Evolutionary conservation across 768 basidiomycete genomes (phyloP), one percentile per base, ranked within the genome.

Genomic region (Ramaria sp.): DNA sequence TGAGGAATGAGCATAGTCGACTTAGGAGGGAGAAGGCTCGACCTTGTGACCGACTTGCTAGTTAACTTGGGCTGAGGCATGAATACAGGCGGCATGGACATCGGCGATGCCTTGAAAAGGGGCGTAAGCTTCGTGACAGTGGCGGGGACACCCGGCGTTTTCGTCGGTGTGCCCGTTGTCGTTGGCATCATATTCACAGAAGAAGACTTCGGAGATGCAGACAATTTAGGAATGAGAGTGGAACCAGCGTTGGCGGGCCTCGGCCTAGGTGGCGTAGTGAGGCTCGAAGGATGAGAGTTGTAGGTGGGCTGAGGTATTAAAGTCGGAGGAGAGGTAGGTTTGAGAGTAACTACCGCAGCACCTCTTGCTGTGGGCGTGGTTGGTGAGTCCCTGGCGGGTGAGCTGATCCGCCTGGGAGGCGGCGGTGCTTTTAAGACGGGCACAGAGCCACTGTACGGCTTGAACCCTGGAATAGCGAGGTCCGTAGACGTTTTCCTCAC

Each of bases 41-140:
- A 57, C 55, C 55, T 57, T 48, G 51, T 34, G 31, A 57, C 55
- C 19, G 53, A 24, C 6, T 19, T 46, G 53, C 41, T 54, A 54
- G 41, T 43, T n/a, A 34, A 7, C 20, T 13, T 34, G 33, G 48
- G 55, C 46, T 30, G 55, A 13, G 54, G 42, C 31, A 56, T 54
- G 24, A 54, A 45, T 4, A 54, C 38, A 17, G 53, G 53, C 19
- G 51, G 33, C 27, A 37, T 37, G 30, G 33, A 19, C 37, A 24
- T 39, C 53, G 53, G 19, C 13, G 7, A 15, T 12, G 24, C 31
- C 33, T 57, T 57, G 3, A 11, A 47, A n/a, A 46, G 12, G 31
- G 53, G 55, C 24, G 47, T 57, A 15, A 43, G 37, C 24, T 47
- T 57, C 55, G 45, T 34, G 30, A 39, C 34, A 31, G 55, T 11